Evolutionary conservation across 345 rosid genomes (phyloP).

Genomic region (Pistacia atlantica): DNA sequence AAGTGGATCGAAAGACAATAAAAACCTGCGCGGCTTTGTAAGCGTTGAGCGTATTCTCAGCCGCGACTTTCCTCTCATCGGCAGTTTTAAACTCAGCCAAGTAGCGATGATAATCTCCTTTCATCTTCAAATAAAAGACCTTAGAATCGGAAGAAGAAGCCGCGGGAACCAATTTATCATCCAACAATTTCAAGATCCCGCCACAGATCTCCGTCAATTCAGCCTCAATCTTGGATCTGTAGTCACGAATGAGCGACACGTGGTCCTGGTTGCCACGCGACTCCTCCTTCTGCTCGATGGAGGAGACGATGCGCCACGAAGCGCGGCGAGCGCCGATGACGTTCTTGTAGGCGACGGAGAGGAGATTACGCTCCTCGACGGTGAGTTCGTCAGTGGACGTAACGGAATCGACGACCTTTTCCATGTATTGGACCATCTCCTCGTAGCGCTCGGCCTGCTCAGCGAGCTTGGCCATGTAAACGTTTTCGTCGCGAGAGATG

Average conservation of each 20-base stretch:
- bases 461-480: slow-evolving; percentile 37
- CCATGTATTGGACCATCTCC: slow-evolving; percentile 42
- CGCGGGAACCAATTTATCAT: slow-evolving; percentile 29
- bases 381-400: slow-evolving; percentile 27
- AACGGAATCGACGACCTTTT: slow-evolving; percentile 29
- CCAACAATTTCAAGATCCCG: slow-evolving; percentile 35
- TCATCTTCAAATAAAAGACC: slow-evolving; percentile 43
- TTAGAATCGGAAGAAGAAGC: slow-evolving; percentile 28
- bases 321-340: slow-evolving; percentile 43
- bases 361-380: slow-evolving; percentile 43
- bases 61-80: slow-evolving; percentile 36
- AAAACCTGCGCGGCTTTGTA: slow-evolving; percentile 34
- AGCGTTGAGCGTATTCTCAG: slow-evolving; percentile 36
- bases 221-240: slow-evolving; percentile 34
- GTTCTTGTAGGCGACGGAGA: slow-evolving; percentile 44
- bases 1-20: background rate
- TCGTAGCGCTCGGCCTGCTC: slow-evolving; percentile 43
- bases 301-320: slow-evolving; percentile 40
- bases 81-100: slow-evolving; percentile 41
- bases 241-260: slow-evolving; percentile 30
- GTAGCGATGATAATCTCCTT: slow-evolving; percentile 41
- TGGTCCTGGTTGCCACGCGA: slow-evolving; percentile 39
- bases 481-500: slow-evolving; percentile 28
- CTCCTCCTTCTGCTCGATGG: slow-evolving; percentile 45
- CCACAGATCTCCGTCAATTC: slow-evolving; percentile 40